Evolutionary conservation across 306 rosid genomes (phyloP), one percentile per base, ranked within the genome.

Genomic region (Glycine soja): DNA sequence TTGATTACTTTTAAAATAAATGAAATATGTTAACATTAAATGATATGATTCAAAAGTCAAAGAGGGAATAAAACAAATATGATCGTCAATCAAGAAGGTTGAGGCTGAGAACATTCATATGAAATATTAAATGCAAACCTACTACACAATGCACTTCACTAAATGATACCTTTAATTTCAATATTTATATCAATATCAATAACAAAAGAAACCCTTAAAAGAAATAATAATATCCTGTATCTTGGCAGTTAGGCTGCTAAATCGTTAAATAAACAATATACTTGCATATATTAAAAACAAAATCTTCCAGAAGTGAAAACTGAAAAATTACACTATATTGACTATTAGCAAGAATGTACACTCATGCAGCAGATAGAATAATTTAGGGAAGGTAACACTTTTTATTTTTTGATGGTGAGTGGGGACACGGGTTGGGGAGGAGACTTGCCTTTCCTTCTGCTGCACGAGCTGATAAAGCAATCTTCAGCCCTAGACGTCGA

Each of bases 381-480:
- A 40, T 57, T 24, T 48, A 83, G 16, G 71, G 10, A 19, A n/a
- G 52, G 36, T 63, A 56, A 53, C 68, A 42, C n/a, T 10, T 34
- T 47, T 42, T 59, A 30, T 43, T 6, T 43, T 16, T 78, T 34
- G 2, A 32, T 32, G 45, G 10, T 24, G 52, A 52, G 56, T 11
- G 46, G 0, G 10, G 40, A 47, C 10, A 36, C 7, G 2, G 72
- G 50, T 52, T 11, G 15, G 6, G 78, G 38, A 53, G 15, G 76
- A 81, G 34, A 83, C 92, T 85, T 85, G 82, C 99, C 98, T 96
- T 96, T 90, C 97, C 99, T 92, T 96, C 97, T 34, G 98, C 99
- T 30, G 90, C 99, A 48, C 93, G 95, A 77, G 97, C 97, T 52
- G 97, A 86, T 77, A 96, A 82, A 87, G 97, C 98, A 83, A 96